Conservation (phyloP, 1,139 yeast genomes). For the Insectozyma bohioensis region DNA sequence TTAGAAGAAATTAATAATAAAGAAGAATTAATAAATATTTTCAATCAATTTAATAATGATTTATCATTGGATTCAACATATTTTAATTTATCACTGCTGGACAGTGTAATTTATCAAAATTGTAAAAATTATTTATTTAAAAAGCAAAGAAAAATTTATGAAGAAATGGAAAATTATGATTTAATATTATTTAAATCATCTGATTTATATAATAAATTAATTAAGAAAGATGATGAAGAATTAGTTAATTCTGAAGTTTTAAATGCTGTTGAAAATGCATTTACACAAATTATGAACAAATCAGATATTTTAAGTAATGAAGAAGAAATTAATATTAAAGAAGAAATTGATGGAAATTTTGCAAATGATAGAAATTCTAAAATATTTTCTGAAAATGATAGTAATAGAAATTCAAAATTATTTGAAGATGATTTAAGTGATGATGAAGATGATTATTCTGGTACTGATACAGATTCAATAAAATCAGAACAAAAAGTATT, state of each 20-base stretch:
- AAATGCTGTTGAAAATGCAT: conserved; percentile 69
- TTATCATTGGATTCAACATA: too few relatives aligned
- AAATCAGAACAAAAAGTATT: conserved; percentile 6
- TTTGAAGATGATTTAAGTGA: conserved; percentile 38
- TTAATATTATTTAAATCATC: conserved; percentile 56
- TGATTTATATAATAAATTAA: conserved; percentile 8
- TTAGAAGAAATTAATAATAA: conserved; percentile 51
- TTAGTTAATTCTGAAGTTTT: conserved; percentile 53
- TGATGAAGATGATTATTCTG: conserved; percentile 14
- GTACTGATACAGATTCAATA: conserved; percentile 23
- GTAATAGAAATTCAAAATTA: conserved; percentile 25
- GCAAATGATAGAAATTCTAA: too few relatives aligned
- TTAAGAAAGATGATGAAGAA: conserved; percentile 24
- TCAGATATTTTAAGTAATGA: conserved; percentile 4
- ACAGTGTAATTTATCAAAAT: conserved; percentile 32
- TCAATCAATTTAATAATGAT: too few relatives aligned
- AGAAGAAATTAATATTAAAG: conserved; percentile 7
- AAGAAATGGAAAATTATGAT: conserved; percentile 48
- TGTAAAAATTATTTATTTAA: conserved; percentile 60
- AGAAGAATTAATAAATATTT: too few relatives aligned
- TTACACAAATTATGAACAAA: conserved; percentile 56
- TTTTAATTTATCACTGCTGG: too few relatives aligned
- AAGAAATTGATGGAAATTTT: conserved; percentile 5
- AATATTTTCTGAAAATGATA: too few relatives aligned
- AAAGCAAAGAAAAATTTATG: conserved; percentile 53